These are phyloP conservation scores for Tolypocladium endophyticum DNA, from an alignment of 2,329 filamentous ascomycete species.

Conservation along the genomic window DNA sequence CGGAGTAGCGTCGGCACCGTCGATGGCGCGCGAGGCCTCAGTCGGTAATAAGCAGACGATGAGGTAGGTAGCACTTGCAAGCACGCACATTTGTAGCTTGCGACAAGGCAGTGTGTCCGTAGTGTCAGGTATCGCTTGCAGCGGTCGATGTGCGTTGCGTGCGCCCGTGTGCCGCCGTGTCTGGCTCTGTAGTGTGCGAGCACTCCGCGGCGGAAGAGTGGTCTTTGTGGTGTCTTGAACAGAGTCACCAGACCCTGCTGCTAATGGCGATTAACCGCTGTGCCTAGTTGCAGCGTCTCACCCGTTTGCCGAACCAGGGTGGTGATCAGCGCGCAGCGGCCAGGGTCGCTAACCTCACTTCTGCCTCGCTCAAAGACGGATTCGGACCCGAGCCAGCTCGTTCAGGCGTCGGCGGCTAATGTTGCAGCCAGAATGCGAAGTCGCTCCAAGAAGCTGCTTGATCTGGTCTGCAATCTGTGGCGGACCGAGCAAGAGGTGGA, in stretches of 20 bases:
- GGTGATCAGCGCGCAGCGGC: slow-evolving; percentile 18
- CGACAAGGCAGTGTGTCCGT: not conserved
- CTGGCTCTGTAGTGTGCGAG: not conserved
- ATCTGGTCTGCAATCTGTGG: not conserved
- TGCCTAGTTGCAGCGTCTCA: slow-evolving; percentile 16
- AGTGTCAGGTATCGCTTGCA: not conserved
- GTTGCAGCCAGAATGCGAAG: not conserved
- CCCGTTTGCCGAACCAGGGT: slow-evolving; percentile 18
- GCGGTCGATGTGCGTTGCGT: slow-evolving; percentile 1
- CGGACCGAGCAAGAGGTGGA: not conserved
- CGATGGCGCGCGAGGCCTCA: slow-evolving; percentile 3
- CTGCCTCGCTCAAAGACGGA: not conserved
- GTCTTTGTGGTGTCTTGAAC: slow-evolving; percentile 5
- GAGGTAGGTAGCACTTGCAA: not conserved
- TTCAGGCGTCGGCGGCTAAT: not conserved
- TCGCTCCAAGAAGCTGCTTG: not conserved
- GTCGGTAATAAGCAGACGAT: not conserved
- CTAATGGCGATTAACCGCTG: slow-evolving; percentile 17
- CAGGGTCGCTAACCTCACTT: slow-evolving; percentile 6
- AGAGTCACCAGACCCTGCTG: slow-evolving; percentile 12
- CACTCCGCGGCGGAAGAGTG: slow-evolving; percentile 3
- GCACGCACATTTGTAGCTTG: not conserved
- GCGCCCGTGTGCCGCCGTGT: slow-evolving; percentile 1
- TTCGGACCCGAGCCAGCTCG: not conserved
- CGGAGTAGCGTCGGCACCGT: slow-evolving; percentile 1